Evolutionary conservation across 2,329 filamentous ascomycete species (phyloP), one percentile per base, ranked within the genome.

Genomic region (Paraphoma sp.): DNA sequence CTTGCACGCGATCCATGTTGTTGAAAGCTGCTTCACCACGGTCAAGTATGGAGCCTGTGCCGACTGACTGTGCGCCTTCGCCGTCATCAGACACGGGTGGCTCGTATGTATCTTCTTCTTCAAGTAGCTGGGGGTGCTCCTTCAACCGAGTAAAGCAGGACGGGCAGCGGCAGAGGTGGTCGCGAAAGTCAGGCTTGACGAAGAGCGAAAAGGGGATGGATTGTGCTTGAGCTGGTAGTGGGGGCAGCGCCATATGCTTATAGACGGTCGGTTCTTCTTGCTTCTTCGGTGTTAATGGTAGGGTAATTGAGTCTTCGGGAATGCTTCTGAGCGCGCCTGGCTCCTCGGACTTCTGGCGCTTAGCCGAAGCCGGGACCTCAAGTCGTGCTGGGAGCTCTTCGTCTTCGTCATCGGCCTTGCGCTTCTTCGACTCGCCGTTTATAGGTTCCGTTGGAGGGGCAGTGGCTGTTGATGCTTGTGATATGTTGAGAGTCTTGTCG

Each of bases 21-120:
- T 89, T 92, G 29, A 99, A 84, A 0, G 93, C 94, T 46, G 92
- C 94, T 79, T 99, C 95, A 45, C 95, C 95, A 16, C 93, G 91
- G 48, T 98, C 93, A 33, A 96, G 87, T 2, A 99, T 83, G 61
- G 90, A 95, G 45, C 91, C 91, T 33, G 91, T 93, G 48, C 91
- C 90, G 5, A 86, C 79, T 51, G 83, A 86, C 33, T 78, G 78
- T 5, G 81, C 82, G 36, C 83, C 86, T 1, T 88, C 85, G 33
- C 73, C 76, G 29, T 73, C 74, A 51, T 79, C 77, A 0, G 93
- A 97, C 5, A 97, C 81, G 1, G 94, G 93, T 0, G 94, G 95
- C 69, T 97, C 93, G 77, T 99, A 99, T 1, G 87, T 88, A 33
- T 97, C 92, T 81, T 99, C 95, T 76, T 96, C 93, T 70, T 98